A percentile compares a stretch with the other conserved stretches of the same genome.
Conservation (phyloP, 768 basidiomycete genomes). For the Collybia mongolica region DNA sequence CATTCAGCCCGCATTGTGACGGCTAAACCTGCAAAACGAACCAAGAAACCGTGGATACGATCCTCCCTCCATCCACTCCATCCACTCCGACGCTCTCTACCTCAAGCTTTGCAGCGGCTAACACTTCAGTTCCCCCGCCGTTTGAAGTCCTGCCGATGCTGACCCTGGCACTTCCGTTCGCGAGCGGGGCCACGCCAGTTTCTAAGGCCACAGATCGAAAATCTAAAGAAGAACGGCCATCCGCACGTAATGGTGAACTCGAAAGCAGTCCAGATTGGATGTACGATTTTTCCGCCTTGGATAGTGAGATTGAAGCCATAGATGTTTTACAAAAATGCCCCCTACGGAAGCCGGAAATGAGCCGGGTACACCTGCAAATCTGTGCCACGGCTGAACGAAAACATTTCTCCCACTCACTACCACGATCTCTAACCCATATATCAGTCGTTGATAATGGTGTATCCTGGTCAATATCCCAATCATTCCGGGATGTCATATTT, state of each 20-base stretch:
- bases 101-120: slow-evolving; percentile 80
- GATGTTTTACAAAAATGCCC: neutral
- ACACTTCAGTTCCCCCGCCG: slow-evolving; percentile 70
- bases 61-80: slow-evolving; percentile 55
- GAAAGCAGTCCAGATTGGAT: slow-evolving; percentile 65
- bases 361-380: neutral
- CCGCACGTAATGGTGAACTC: slow-evolving; percentile 63
- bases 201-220: slow-evolving; percentile 72
- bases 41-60: slow-evolving; percentile 77
- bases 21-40: slow-evolving; percentile 33
- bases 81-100: slow-evolving; percentile 56
- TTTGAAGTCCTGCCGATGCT: slow-evolving; percentile 62
- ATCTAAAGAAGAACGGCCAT: slow-evolving; percentile 68
- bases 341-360: neutral
- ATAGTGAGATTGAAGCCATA: slow-evolving; percentile 35
- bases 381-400: too few relatives aligned
- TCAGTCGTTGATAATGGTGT: slow-evolving; percentile 20
- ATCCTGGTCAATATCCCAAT: slow-evolving; percentile 25
- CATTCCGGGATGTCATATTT: neutral
- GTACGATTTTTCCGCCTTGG: slow-evolving; percentile 80
- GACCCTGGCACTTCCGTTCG: slow-evolving; percentile 81
- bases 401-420: too few relatives aligned
- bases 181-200: slow-evolving; percentile 75
- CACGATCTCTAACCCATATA: neutral
- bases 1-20: slow-evolving; percentile 8